Evolutionary conservation across 768 basidiomycete species (phyloP), one percentile per base, ranked within the genome.

Genomic region (Macrolepiota fuliginosa): DNA sequence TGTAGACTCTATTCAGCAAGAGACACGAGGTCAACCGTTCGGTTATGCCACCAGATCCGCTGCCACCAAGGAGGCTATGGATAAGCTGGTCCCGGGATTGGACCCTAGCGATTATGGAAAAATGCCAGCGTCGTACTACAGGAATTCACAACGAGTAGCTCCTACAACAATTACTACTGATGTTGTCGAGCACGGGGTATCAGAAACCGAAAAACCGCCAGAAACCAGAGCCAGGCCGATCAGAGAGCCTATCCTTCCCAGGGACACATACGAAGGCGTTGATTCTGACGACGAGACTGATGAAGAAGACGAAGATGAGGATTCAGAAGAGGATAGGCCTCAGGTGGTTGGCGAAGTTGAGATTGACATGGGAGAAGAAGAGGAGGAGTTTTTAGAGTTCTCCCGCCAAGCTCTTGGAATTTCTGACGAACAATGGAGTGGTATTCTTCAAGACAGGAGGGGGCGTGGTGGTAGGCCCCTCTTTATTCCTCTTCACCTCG

Each of bases 321-420:
- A 90, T 58, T 84, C 81, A 3, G 94, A 91, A 45, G 91, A 93
- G 58, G 93, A 95, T 53, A 77, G 77, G n/a, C 93, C 94, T 0
- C 87, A 90, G 67, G 81, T 96, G 2, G 86, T 92, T 1, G 92
- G 89, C 15, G 91, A 94, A 22, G 75, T 94, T 3, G 94, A 95
- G 67, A 81, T 95, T 36, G 90, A 97, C 66, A 96, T 98, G 94
- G 85, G 80, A 0, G 89, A 92, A 67, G 97, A 99, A 74, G 85
- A 93, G 74, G 94, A 91, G 67, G 96, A 97, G 66, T 99, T 98
- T 66, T 75, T 99, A 32, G 91, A 94, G 74, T 99, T 99, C 73
- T 91, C 97, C 12, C 86, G 94, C 50, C 92, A 98, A 67, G 86
- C 91, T 4, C 77, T 98, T 37, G 97, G 97, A 1, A 90, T 99